phyloP scores from a whole-genome alignment of 2,329 filamentous ascomycete genomes.

The Colletotrichum neosansevieriae region DNA sequence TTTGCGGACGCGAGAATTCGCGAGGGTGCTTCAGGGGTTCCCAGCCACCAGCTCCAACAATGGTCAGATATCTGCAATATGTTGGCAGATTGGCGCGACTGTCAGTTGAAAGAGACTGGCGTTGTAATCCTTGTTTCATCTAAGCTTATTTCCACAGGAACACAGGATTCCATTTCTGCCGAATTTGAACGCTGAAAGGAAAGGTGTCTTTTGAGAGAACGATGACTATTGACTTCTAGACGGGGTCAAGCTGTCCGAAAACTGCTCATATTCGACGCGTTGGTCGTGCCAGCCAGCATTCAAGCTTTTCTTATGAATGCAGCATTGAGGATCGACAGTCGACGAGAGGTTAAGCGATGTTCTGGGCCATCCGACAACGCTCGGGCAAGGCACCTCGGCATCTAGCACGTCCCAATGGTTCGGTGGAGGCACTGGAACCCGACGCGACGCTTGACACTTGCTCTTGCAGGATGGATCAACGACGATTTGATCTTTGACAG shows the following conservation, averaged over 20 bases:
- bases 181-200: neutral
- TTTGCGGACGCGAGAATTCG: neutral
- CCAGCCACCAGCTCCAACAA: neutral
- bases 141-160: slow-evolving; percentile 27
- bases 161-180: neutral
- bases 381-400: slow-evolving; percentile 4
- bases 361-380: slow-evolving; percentile 6
- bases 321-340: slow-evolving; percentile 23
- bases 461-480: slow-evolving; percentile 21
- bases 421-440: slow-evolving; percentile 31
- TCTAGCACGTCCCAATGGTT: slow-evolving; percentile 38
- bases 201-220: neutral
- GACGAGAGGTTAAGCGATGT: slow-evolving; percentile 24
- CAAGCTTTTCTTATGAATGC: neutral
- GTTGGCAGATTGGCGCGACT: slow-evolving; percentile 18
- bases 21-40: neutral
- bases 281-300: neutral
- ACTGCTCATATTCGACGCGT: neutral
- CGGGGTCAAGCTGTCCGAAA: neutral
- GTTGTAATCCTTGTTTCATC: slow-evolving; percentile 31
- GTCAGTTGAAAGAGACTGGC: slow-evolving; percentile 8
- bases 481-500: neutral
- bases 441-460: slow-evolving; percentile 20
- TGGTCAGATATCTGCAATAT: neutral
- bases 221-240: neutral